Percentiles rank a stretch among this genome's conserved stretches.
Evolutionary conservation across 352 stramenopile genomes (phyloP).

Genomic region (Phytophthora pini): DNA sequence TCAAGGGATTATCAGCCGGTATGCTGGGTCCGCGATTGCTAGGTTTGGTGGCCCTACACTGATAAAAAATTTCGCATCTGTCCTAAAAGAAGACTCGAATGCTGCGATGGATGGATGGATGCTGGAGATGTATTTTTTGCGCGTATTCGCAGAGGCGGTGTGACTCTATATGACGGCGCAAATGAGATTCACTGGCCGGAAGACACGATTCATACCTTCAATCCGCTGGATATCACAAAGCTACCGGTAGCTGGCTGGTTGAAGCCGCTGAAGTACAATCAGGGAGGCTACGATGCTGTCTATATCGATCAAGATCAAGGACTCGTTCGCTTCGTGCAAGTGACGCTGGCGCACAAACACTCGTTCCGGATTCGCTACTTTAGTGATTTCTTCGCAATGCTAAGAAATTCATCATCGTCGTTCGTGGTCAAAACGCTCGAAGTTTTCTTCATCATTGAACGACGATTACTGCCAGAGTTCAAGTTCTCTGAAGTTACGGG

Average conservation of each 20-base stretch:
- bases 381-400: not conserved
- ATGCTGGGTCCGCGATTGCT: not conserved
- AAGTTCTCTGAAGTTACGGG: too few relatives aligned
- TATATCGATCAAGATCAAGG: constrained; percentile 12
- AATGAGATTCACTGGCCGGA: not conserved
- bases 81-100: not conserved
- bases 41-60: not conserved
- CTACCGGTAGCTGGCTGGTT: not conserved
- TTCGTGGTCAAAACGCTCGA: constrained; percentile 8
- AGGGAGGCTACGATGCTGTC: constrained; percentile 22
- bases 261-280: constrained; percentile 2
- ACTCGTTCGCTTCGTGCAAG: constrained; percentile 20
- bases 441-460: constrained; percentile 21
- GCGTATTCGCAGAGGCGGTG: not conserved
- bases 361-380: constrained; percentile 10
- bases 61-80: not conserved
- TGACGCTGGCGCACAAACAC: not conserved
- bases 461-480: too few relatives aligned
- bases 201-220: not conserved
- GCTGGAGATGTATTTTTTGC: not conserved
- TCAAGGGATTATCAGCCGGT: too few relatives aligned
- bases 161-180: not conserved
- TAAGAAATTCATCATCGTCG: not conserved
- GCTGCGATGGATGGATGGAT: not conserved
- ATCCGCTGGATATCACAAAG: not conserved